A percentile compares a stretch with the other conserved stretches of the same genome.
phyloP scores from a whole-genome alignment of 805 yeast species.

The Scheffersomyces ergatensis region DNA sequence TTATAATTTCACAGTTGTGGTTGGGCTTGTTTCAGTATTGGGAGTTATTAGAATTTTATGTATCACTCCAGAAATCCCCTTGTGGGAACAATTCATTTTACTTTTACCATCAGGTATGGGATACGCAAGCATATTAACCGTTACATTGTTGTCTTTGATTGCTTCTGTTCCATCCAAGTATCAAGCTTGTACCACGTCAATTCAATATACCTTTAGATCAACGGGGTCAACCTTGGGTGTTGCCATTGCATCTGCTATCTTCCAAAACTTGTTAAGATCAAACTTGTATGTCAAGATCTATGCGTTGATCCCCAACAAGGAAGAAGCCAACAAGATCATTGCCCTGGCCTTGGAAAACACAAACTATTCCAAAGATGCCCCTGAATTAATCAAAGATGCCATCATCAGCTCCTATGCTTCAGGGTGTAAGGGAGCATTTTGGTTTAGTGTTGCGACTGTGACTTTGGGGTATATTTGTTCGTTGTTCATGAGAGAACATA shows the following conservation, averaged over 20 bases:
- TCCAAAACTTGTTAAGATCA: slow-evolving; percentile 46
- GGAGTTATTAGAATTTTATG: slow-evolving; percentile 43
- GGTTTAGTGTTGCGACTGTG: slow-evolving; percentile 43
- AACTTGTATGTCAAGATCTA: slow-evolving; percentile 17
- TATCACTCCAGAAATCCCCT: slow-evolving; percentile 16
- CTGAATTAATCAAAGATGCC: slow-evolving; percentile 46
- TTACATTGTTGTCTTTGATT: slow-evolving; percentile 70
- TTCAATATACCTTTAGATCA: slow-evolving; percentile 84
- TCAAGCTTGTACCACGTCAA: slow-evolving; percentile 86
- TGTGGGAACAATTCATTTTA: slow-evolving; percentile 21
- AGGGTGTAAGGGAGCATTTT: slow-evolving; percentile 54
- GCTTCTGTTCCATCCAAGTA: slow-evolving; percentile 66
- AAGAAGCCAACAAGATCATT: slow-evolving; percentile 44
- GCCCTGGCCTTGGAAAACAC: slow-evolving; percentile 54
- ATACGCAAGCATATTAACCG: slow-evolving; percentile 65
- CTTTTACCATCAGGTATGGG: slow-evolving; percentile 61
- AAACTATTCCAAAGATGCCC: slow-evolving; percentile 52
- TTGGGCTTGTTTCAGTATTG: slow-evolving; percentile 41
- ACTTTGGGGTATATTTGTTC: slow-evolving; percentile 40
- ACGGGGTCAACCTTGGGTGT: slow-evolving; percentile 88
- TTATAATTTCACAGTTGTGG: slow-evolving; percentile 41
- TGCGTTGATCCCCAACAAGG: slow-evolving; percentile 22
- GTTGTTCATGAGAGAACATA: slow-evolving; percentile 55
- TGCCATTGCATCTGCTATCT: slow-evolving; percentile 63
- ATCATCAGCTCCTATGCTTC: slow-evolving; percentile 50